Conservation (phyloP, 1,139 yeast species). For the Taphrina betulina region DNA sequence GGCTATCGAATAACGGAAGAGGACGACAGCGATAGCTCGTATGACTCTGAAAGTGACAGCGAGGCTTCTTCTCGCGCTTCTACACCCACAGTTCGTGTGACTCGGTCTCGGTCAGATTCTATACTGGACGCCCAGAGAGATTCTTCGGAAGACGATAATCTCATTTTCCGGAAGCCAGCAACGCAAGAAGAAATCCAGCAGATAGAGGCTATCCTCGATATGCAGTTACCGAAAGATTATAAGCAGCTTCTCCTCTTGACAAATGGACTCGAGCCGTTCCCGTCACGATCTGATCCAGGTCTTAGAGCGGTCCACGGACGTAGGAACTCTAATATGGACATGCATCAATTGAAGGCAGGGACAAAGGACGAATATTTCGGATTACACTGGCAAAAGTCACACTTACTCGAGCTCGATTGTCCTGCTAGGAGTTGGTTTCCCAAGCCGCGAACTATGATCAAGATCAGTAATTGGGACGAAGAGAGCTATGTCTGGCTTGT, state of each 20-base stretch:
- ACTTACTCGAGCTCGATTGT: not conserved
- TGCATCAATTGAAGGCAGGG: not conserved
- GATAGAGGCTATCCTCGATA: not conserved
- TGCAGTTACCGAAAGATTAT: conserved; percentile 8
- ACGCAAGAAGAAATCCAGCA: not conserved
- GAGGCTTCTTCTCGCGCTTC: no score
- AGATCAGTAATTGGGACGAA: conserved; percentile 5
- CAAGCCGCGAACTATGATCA: not conserved
- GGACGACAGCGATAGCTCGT: conserved; percentile 1
- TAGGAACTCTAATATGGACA: not conserved
- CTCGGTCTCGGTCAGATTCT: no score
- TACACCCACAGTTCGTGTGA: no score
- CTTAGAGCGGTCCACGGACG: not conserved
- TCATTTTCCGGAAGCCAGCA: not conserved
- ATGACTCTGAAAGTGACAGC: not conserved
- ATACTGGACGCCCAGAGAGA: no score
- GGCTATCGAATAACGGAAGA: not conserved
- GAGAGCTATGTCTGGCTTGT: conserved; percentile 12
- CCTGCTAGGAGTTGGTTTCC: conserved; percentile 10
- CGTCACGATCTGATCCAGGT: conserved; percentile 13
- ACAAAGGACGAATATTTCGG: not conserved
- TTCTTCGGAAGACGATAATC: no score
- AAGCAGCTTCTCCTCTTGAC: conserved; percentile 2
- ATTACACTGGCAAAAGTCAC: conserved; percentile 3
- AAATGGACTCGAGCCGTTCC: conserved; percentile 11